Base-by-base conservation (phyloP, 129 eudicot genomes). In the Flaveria bidentis region DNA sequence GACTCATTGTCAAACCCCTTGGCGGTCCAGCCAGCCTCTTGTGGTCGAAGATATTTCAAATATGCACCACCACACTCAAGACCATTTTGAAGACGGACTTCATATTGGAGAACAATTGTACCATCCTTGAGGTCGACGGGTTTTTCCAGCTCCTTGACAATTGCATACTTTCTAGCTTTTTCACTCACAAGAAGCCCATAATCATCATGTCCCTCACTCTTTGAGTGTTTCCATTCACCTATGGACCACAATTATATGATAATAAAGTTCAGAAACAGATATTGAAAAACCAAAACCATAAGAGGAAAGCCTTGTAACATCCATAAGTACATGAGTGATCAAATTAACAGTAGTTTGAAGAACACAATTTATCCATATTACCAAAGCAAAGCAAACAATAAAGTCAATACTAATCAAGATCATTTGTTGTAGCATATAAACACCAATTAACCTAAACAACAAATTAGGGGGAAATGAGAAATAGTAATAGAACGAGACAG, bases 31-130 rank as follows among this genome's bases (percentile, higher is more conserved):
- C 91, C 93, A 60, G 97, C 89, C 13, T 91, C 96, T 80, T 94
- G 98, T 45, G 98, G 97, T 12, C 96, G 87, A 77, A 94, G 96
- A 78, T 87, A 94, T 76, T 91, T 94, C 69, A 92, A 60, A 78
- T 92, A 92, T 42, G 97, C 96, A 82, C 97, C 97, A 73, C 97
- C 97, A 82, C 97, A 94, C 76, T 94, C 97, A n/a, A 91, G 97
- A 9, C 98, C 98, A 22, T 87, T 83, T 66, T 94, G 98, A 67
- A 94, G 86, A 33, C 98, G 98, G 11, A 88, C 89, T 80, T 94
- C 98, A 53, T 76, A 91, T 36, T 94, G 98, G 56, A 94, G 97
- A 69, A 94, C 89, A 53, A 83, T 22, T 28, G 96, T 87, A 52
- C 85, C 87, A 39, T 86, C 98, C 71, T 84, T 91, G 20, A 94